A percentile compares a stretch with the other conserved stretches of the same genome.
Evolutionary conservation across 805 yeast genomes (phyloP).

Genomic region (Kregervanrija fluxuum): DNA sequence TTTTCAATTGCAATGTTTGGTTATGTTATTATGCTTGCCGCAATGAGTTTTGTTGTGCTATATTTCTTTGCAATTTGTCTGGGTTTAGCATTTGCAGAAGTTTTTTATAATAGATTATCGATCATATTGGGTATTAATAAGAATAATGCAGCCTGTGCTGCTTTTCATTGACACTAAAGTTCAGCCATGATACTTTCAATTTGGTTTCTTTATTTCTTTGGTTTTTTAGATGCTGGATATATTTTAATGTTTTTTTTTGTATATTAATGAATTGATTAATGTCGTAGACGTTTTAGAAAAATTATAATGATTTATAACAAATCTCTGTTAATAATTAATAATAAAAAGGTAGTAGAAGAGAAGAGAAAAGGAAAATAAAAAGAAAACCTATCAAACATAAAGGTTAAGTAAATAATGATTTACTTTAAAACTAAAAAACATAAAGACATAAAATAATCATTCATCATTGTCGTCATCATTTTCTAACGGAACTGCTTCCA

Average conservation of each 20-base stretch:
- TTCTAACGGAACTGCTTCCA: constrained; percentile 37
- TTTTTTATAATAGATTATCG: constrained; percentile 55
- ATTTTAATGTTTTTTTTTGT: not conserved
- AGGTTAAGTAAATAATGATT: not conserved
- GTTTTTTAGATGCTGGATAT: not conserved
- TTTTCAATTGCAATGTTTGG: constrained; percentile 61
- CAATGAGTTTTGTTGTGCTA: constrained; percentile 60
- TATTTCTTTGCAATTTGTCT: constrained; percentile 69
- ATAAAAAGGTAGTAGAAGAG: not conserved
- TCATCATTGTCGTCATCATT: constrained; percentile 25
- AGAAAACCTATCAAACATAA: not conserved
- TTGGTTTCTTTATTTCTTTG: not conserved
- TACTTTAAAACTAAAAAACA: not conserved
- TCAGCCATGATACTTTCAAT: not conserved
- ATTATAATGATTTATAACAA: not conserved
- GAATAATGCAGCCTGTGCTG: constrained; percentile 24
- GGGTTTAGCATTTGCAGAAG: constrained; percentile 66
- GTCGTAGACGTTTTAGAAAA: not conserved
- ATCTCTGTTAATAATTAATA: not conserved
- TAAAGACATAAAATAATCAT: not conserved
- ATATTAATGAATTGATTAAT: not conserved
- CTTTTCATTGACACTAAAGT: constrained; percentile 16
- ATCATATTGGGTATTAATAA: constrained; percentile 32
- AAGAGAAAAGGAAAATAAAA: not conserved
- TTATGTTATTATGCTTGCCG: constrained; percentile 70